These are phyloP conservation scores for Curvularia sp. DNA, from an alignment of 2,329 filamentous ascomycete genomes.

Conservation along the genomic window DNA sequence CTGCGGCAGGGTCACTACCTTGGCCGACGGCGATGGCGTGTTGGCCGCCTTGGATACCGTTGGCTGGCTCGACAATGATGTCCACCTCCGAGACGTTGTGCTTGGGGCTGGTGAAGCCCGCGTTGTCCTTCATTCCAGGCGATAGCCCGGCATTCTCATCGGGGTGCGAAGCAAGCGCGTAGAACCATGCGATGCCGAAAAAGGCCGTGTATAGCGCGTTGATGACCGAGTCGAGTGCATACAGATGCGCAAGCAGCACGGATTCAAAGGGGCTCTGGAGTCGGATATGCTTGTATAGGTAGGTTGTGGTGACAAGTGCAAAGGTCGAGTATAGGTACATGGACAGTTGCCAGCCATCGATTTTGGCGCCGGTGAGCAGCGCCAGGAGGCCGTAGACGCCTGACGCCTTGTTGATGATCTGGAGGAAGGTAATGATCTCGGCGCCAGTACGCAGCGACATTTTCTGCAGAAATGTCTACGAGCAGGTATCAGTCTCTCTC, in stretches of 20 bases:
- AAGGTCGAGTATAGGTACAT: slow-evolving; percentile 89
- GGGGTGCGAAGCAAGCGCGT: slow-evolving; percentile 69
- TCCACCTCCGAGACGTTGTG: slow-evolving; percentile 66
- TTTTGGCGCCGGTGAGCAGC: slow-evolving; percentile 82
- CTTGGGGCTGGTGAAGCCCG: slow-evolving; percentile 70
- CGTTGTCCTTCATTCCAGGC: slow-evolving; percentile 66
- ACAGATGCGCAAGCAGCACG: slow-evolving; percentile 83
- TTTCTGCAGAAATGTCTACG: slow-evolving; percentile 81
- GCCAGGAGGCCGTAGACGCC: slow-evolving; percentile 90
- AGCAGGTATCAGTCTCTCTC: slow-evolving; percentile 23
- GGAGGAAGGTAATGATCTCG: slow-evolving; percentile 80
- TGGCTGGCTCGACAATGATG: slow-evolving; percentile 58
- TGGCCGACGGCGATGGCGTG: slow-evolving; percentile 59
- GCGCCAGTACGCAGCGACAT: slow-evolving; percentile 87
- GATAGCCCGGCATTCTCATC: slow-evolving; percentile 50
- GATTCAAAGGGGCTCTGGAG: slow-evolving; percentile 79
- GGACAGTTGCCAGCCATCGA: slow-evolving; percentile 82
- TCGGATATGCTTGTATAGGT: slow-evolving; percentile 80
- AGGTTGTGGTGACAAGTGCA: slow-evolving; percentile 70
- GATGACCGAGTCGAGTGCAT: slow-evolving; percentile 80
- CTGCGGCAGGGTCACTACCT: slow-evolving; percentile 49
- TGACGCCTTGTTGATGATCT: slow-evolving; percentile 91
- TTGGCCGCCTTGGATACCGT: slow-evolving; percentile 57
- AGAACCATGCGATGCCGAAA: slow-evolving; percentile 87
- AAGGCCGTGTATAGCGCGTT: slow-evolving; percentile 82